Conservation (phyloP, 768 basidiomycete species). For the Tylopilus subfusipes region DNA sequence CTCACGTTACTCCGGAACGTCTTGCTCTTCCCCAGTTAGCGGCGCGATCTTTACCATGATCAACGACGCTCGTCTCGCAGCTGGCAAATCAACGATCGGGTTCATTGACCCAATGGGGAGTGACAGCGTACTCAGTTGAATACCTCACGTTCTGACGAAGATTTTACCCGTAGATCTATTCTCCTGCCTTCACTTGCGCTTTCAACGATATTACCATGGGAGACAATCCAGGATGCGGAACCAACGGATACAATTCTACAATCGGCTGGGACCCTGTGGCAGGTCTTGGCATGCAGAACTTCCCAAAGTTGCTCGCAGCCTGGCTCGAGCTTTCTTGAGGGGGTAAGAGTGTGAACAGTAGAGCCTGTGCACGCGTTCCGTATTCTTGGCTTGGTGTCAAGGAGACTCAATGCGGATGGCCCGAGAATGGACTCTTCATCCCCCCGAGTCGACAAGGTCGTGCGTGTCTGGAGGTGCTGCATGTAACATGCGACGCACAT, state of each 20-base stretch:
- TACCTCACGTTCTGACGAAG: not conserved
- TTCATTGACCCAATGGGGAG: slow-evolving; percentile 47
- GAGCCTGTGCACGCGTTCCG: no score
- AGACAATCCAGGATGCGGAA: slow-evolving; percentile 28
- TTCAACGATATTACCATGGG: slow-evolving; percentile 24
- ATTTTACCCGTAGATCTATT: slow-evolving; percentile 14
- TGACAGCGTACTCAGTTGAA: slow-evolving; percentile 19
- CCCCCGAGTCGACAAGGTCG: no score
- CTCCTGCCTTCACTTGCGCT: slow-evolving; percentile 6
- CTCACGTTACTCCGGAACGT: slow-evolving; percentile 27
- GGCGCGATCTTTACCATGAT: slow-evolving; percentile 34
- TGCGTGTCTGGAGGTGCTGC: no score
- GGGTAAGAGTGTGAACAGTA: no score
- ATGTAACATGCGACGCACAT: no score
- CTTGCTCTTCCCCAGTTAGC: slow-evolving; percentile 32
- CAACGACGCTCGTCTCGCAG: slow-evolving; percentile 36
- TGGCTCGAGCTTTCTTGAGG: slow-evolving; percentile 39
- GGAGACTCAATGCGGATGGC: no score
- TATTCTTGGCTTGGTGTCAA: no score
- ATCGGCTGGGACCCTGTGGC: slow-evolving; percentile 34
- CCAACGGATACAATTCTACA: slow-evolving; percentile 24
- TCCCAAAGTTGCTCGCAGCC: slow-evolving; percentile 43
- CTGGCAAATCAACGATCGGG: slow-evolving; percentile 33
- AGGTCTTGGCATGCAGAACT: slow-evolving; percentile 42
- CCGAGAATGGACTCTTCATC: no score